Conservation (phyloP, 495 filamentous ascomycete species). For the Friedmanniomyces simplex region DNA sequence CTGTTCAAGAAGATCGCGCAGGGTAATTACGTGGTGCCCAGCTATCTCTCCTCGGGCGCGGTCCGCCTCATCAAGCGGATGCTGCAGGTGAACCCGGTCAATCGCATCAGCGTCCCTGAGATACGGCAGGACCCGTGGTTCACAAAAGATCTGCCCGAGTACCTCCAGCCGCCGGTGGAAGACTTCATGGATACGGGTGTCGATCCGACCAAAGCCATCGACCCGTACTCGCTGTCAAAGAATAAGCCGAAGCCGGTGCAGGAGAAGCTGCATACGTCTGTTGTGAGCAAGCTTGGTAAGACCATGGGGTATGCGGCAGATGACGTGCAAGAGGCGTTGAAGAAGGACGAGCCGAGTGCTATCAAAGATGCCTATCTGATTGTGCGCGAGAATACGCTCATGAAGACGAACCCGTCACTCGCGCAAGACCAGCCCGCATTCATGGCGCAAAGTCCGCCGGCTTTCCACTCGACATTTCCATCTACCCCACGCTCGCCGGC, state of each 20-base stretch:
- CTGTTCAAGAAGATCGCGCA: conserved; percentile 83
- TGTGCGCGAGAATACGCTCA: conserved; percentile 92
- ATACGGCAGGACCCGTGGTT: conserved; percentile 97
- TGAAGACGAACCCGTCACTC: conserved; percentile 68
- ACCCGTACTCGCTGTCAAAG: conserved; percentile 64
- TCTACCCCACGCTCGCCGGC: conserved; percentile 26
- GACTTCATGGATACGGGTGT: conserved; percentile 90
- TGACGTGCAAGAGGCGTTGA: conserved; percentile 88
- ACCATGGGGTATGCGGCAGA: conserved; percentile 95
- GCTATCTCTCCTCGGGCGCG: conserved; percentile 80
- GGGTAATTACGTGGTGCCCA: conserved; percentile 79
- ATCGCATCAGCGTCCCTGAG: conserved; percentile 84
- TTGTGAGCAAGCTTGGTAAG: conserved; percentile 88
- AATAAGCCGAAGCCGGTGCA: conserved; percentile 66
- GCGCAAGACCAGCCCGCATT: conserved; percentile 37
- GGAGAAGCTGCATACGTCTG: conserved; percentile 80
- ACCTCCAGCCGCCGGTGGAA: conserved; percentile 80
- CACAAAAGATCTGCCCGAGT: conserved; percentile 67
- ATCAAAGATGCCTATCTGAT: conserved; percentile 99
- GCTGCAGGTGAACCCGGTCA: conserved; percentile 89
- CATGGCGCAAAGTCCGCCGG: conserved; percentile 43
- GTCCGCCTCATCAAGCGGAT: conserved; percentile 77
- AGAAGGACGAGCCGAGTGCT: conserved; percentile 83
- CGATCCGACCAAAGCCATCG: conserved; percentile 80
- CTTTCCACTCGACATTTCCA: conserved; percentile 34